These are phyloP conservation scores for Arctium lappa DNA, from an alignment of 129 eudicot genomes.

Conservation along the genomic window DNA sequence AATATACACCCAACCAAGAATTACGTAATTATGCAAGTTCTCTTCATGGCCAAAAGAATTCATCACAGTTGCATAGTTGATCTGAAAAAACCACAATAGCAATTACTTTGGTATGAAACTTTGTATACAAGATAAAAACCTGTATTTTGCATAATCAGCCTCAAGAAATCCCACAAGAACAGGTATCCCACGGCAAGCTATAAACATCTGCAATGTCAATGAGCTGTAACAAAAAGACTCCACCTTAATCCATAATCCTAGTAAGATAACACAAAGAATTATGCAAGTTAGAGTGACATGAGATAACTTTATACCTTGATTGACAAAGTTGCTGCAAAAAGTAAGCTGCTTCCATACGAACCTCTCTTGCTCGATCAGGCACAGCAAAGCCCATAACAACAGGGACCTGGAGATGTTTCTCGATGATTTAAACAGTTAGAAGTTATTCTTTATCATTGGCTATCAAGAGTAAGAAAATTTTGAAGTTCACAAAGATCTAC, in stretches of 20 bases:
- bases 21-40: constrained; percentile 6
- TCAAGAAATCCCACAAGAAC: constrained; percentile 93
- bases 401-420: constrained; percentile 57
- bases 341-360: constrained; percentile 96
- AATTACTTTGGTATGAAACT: not conserved
- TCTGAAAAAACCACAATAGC: not conserved
- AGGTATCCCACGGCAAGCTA: constrained; percentile 97
- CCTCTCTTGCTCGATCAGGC: constrained; percentile 89
- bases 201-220: constrained; percentile 93
- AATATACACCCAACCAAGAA: constrained; percentile 7
- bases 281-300: not conserved
- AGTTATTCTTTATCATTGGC: not conserved
- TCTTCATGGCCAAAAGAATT: constrained; percentile 8
- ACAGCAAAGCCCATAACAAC: constrained; percentile 86
- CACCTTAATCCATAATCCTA: constrained; percentile 11
- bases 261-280: constrained; percentile 3
- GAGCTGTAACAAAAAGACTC: constrained; percentile 54
- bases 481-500: not conserved
- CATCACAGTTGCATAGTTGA: not conserved
- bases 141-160: constrained; percentile 97
- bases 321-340: constrained; percentile 96
- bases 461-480: not conserved
- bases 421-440: constrained; percentile 4
- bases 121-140: constrained; percentile 39
- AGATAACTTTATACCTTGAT: constrained; percentile 55